Base-by-base conservation (phyloP, 805 yeast species). In the Saturnispora serradocipensis region DNA sequence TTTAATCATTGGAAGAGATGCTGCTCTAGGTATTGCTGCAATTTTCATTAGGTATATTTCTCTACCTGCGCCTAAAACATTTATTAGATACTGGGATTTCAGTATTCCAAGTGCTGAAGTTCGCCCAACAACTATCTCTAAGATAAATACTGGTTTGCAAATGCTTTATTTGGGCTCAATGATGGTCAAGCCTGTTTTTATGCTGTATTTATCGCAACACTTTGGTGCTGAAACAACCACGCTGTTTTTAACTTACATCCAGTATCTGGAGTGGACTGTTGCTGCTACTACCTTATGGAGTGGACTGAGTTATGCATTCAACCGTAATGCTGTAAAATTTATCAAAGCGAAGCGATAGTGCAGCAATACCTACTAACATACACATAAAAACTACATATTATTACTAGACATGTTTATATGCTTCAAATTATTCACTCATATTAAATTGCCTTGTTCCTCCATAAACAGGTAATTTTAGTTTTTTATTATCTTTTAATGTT, bases 61-160 rank as follows among this genome's bases (percentile, higher is more conserved):
- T 0, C 67, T 88, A 16, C 89, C 91, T 1, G 69, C 79, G 1
- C 96, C 96, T 16, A 82, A 77, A 59, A 86, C 96, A 0, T 73
- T 87, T 56, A 57, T 63, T 22, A 72, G 93, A 52, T 88, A 74
- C 64, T 82, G 88, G 76, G 95, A 93, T 65, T 77, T 91, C 67
- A 77, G 81, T 55, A 77, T 80, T 54, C 91, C 85, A 4, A 83
- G 89, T 24, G 96, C 88, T 0, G 88, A 86, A 53, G 96, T 95
- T 2, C 86, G 76, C 53, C 99, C 99, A 1, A 88, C 95, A 5
- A 70, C 74, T 38, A 80, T 95, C 24, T 88, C 96, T 11, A 91
- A 91, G 64, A 76, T 81, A 66, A 93, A 93, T 69, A 93, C 99
- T 0, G 88, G 83, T 1, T 75, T 93, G 54, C 99, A 93, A 65